phyloP scores from a whole-genome alignment of 2,329 filamentous ascomycete genomes.

The Aspergillus sp. region DNA sequence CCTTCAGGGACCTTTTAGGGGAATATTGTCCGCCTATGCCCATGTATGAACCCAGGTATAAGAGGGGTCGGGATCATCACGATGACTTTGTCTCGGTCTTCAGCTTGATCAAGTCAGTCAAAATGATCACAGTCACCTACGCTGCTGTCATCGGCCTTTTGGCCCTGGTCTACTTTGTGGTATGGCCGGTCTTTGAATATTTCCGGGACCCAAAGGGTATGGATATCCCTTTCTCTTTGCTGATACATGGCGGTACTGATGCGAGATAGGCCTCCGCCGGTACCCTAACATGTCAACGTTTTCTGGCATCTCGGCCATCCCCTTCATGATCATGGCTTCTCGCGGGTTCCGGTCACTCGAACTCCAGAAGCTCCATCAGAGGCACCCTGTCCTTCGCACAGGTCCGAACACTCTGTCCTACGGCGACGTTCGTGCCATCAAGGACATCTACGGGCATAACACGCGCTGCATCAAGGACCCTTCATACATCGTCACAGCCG shows the following conservation, averaged over 20 bases:
- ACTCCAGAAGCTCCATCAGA: constrained; percentile 52
- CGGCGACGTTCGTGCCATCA: constrained; percentile 49
- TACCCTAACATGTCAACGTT: constrained; percentile 52
- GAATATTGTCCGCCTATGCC: constrained; percentile 15
- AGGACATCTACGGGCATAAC: constrained; percentile 58
- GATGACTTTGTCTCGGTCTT: not conserved
- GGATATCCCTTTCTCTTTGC: not conserved
- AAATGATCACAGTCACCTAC: constrained; percentile 23
- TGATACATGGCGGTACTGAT: constrained; percentile 11
- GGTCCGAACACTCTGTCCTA: constrained; percentile 54
- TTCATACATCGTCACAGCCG: constrained; percentile 52
- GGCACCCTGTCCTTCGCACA: constrained; percentile 51
- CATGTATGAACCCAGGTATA: constrained; percentile 3
- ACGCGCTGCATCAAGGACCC: constrained; percentile 57
- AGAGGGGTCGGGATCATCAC: constrained; percentile 5
- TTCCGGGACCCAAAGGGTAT: constrained; percentile 35
- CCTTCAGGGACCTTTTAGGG: not conserved
- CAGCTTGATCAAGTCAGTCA: not conserved
- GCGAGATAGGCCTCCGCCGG: constrained; percentile 47
- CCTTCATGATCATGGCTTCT: constrained; percentile 53
- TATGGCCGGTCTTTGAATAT: constrained; percentile 32
- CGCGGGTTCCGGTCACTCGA: constrained; percentile 50
- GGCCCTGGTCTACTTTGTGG: constrained; percentile 31
- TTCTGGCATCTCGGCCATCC: constrained; percentile 52
- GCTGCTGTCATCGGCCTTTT: constrained; percentile 28